Evolutionary conservation across 805 yeast species (phyloP).

Genomic region (Clavispora santaluciae): DNA sequence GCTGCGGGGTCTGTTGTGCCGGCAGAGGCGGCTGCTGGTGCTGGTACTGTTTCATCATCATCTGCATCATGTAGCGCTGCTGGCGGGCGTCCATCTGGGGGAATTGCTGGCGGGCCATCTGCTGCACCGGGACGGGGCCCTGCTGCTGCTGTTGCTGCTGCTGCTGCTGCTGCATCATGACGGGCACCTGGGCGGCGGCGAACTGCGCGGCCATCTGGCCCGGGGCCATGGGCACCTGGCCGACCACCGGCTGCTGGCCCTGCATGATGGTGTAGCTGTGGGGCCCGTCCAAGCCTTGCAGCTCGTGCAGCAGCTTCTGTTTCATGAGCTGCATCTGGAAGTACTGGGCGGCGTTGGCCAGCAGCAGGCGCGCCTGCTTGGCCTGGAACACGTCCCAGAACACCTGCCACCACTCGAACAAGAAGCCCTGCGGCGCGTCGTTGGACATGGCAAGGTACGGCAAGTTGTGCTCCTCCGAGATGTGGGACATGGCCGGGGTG

Average conservation of each 20-base stretch:
- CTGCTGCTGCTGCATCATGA: constrained; percentile 5
- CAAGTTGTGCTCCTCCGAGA: constrained; percentile 38
- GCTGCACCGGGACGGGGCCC: constrained; percentile 15
- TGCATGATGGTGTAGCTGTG: constrained; percentile 2
- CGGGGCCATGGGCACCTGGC: constrained; percentile 3
- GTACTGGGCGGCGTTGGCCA: constrained; percentile 58
- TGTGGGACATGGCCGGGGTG: constrained; percentile 24
- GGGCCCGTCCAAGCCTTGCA: constrained; percentile 34
- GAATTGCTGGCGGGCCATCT: constrained; percentile 4
- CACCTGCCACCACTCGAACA: constrained; percentile 94
- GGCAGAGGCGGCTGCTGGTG: constrained; percentile 17
- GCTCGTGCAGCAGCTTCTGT: constrained; percentile 55
- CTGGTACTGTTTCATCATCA: constrained; percentile 24
- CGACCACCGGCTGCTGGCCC: constrained; percentile 1
- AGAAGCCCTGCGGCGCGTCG: constrained; percentile 84
- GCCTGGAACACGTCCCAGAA: constrained; percentile 94
- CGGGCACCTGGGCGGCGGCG: constrained; percentile 4
- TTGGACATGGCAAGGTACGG: constrained; percentile 52
- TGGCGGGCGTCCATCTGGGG: constrained; percentile 11
- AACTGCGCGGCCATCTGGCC: constrained; percentile 2
- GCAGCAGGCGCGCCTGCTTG: constrained; percentile 36
- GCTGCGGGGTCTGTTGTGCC: constrained; percentile 16
- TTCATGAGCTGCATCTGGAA: constrained; percentile 57
- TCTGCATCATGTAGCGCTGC: constrained; percentile 21
- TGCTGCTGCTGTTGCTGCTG: constrained; percentile 14